Evolutionary conservation across 108 stramenopile genomes (phyloP), one percentile per base, ranked within the genome.

Genomic region (Poteriospumella lacustris): DNA sequence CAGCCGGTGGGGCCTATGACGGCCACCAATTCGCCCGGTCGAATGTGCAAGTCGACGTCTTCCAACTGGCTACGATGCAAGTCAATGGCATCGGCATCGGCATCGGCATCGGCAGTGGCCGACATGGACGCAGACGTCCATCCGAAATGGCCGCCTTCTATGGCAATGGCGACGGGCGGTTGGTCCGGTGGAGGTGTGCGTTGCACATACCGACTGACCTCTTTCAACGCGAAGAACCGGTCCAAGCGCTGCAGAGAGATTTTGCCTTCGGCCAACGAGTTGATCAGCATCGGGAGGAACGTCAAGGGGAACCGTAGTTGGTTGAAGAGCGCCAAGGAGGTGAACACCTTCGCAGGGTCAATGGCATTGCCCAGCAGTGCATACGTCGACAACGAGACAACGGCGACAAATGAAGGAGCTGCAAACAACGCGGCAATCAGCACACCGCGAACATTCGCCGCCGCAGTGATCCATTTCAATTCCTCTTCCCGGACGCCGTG

Each of bases 1-100:
- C 85, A 73, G 42, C 94, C 95, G 15, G 96, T 95, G 36, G 84
- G 82, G 29, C 97, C 96, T 15, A 95, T 93, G 38, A 96, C 88
- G 39, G 91, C 95, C 12, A 96, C 79, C 29, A 98, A 76, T 39
- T 92, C 86, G 5, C 92, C 94, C 42, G 85, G 62, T 58, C 82
- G 62, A 43, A 96, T 90, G 44, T 83, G 58, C 62, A 90, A 84
- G 39, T 84, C 82, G 36, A 44, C 36, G 41, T 70, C 69, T 73
- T 5, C 9, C 31, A 73, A 73, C 5, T 73, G 12, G 28, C 43
- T 42, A 5, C 70, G 36, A n/a, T 39, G 3, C 5, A 33, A 9
- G 15, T 5, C 41, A 5, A 44, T 42, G 36, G 12, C 64, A 68
- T 36, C 36, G 19, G 64, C 15, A 67, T 38, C 36, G 19, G 64